Evolutionary conservation across 2,329 filamentous ascomycete species (phyloP).

Genomic region (Ambrosiella beaveri): DNA sequence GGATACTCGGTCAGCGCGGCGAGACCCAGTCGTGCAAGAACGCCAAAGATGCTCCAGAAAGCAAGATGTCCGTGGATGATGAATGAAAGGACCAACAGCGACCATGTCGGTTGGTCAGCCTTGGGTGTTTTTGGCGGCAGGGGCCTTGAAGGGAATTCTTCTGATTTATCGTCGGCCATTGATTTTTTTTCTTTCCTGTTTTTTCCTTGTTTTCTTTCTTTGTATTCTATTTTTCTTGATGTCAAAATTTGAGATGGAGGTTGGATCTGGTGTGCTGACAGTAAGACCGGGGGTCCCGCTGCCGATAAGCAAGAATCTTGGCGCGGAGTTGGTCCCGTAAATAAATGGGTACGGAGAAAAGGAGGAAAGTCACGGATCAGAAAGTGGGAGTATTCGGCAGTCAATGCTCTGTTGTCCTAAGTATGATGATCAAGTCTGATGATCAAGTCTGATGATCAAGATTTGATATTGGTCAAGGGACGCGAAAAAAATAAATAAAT

Average conservation of each 20-base stretch:
- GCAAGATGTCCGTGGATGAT: slow-evolving; percentile 70
- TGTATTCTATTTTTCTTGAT: neutral
- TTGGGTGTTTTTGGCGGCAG: neutral
- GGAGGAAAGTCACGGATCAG: no score
- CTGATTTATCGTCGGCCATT: slow-evolving; percentile 2
- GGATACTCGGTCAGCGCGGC: slow-evolving; percentile 66
- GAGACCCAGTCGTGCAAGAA: slow-evolving; percentile 64
- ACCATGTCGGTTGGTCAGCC: neutral
- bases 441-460: no score
- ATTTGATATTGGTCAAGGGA: no score
- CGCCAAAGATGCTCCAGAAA: slow-evolving; percentile 72
- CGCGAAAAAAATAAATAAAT: no score
- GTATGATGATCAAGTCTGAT: no score
- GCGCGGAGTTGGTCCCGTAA: neutral
- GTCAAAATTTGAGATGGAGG: neutral
- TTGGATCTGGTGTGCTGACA: neutral
- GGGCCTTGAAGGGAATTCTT: neutral
- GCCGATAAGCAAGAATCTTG: neutral
- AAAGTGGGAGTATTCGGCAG: no score
- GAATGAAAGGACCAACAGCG: neutral
- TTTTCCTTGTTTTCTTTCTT: neutral
- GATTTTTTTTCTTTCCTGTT: neutral
- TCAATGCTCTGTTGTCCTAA: no score
- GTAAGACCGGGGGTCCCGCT: no score
- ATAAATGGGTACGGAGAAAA: neutral